Conservation (phyloP, 78 protist species). For the Dictyostelium intermedium region DNA sequence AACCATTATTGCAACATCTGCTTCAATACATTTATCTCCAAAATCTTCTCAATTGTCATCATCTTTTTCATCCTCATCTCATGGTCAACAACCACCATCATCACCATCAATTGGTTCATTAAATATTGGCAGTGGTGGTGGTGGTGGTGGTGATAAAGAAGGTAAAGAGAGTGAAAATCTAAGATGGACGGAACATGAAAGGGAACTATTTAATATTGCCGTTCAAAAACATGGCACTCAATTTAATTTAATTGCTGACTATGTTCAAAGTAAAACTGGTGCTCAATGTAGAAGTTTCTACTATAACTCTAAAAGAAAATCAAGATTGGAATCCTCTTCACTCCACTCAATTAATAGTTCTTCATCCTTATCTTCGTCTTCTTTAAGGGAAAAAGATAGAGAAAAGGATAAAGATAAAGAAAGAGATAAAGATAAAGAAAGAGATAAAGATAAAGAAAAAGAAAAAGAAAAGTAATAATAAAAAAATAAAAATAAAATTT, state of each 20-base stretch:
- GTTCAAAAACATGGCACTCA: conserved; percentile 26
- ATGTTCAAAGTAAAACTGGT: background rate
- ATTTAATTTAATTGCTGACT: conserved; percentile 39
- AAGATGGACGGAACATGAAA: conserved; percentile 48
- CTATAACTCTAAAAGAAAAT: conserved; percentile 33
- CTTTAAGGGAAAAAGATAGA: background rate
- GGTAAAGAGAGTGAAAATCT: background rate
- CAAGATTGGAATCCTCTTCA: background rate
- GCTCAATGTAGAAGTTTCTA: conserved; percentile 44
- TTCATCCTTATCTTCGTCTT: background rate
- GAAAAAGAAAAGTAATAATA: background rate
- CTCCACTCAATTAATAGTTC: background rate
- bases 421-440: too few relatives aligned
- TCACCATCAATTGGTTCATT: background rate
- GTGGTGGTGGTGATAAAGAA: background rate
- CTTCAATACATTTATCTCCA: background rate
- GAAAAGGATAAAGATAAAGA: background rate
- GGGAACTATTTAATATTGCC: conserved; percentile 12
- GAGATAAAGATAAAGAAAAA: too few relatives aligned
- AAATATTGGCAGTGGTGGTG: background rate
- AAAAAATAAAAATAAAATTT: background rate
- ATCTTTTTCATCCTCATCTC: background rate
- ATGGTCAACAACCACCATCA: background rate
- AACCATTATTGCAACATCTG: conserved; percentile 18
- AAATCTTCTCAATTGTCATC: background rate